These are phyloP conservation scores for Pestalotiopsis sp. DNA, from an alignment of 2,329 filamentous ascomycete genomes.

Conservation along the genomic window DNA sequence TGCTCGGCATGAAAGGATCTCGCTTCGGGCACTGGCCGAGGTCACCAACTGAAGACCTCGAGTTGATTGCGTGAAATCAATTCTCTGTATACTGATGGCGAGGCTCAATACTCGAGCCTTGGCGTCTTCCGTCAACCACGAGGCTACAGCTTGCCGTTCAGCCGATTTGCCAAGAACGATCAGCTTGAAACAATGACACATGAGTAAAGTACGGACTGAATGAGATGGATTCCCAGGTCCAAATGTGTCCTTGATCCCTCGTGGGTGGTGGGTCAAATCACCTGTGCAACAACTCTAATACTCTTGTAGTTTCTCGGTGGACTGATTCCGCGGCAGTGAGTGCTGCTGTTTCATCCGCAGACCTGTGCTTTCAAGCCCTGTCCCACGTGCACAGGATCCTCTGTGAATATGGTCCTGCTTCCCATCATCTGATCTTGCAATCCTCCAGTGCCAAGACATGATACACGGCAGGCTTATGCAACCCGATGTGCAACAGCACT, in stretches of 20 bases:
- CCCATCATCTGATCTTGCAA: not conserved
- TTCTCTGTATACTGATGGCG: not conserved
- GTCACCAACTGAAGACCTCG: not conserved
- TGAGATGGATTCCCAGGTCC: not conserved
- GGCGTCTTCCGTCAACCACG: not conserved
- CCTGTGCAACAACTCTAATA: not conserved
- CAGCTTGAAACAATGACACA: slow-evolving; percentile 13
- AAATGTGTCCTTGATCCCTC: not conserved
- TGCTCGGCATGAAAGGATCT: not conserved
- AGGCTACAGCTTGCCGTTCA: not conserved
- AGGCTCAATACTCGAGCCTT: not conserved
- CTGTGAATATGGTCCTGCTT: not conserved
- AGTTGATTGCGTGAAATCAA: not conserved
- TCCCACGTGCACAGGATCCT: not conserved
- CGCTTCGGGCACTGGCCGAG: not conserved
- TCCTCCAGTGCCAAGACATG: not conserved
- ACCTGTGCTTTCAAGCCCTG: not conserved
- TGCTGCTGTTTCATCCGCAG: not conserved
- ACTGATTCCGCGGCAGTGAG: not conserved
- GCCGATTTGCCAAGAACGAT: slow-evolving; percentile 9
- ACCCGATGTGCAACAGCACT: not conserved
- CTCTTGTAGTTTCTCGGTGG: not conserved
- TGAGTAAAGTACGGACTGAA: not conserved
- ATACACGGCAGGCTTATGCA: not conserved
- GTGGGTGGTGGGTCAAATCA: not conserved